These are phyloP conservation scores for Thyridium curvatum DNA, from an alignment of 2,329 filamentous ascomycete genomes.

Conservation along the genomic window DNA sequence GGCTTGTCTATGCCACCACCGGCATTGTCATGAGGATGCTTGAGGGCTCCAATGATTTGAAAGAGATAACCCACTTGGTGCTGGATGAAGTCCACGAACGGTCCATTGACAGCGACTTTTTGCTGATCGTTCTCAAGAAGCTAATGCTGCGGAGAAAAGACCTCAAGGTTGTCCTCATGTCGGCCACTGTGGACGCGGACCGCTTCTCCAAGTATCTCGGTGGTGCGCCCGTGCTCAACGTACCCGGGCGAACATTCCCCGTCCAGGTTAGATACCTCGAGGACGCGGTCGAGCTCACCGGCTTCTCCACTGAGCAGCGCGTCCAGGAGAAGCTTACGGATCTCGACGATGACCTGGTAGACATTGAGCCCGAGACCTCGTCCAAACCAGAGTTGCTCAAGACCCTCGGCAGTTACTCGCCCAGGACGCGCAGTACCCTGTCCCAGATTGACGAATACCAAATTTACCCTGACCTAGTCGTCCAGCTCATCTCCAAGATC, in stretches of 20 bases:
- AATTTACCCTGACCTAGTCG: conserved; percentile 83
- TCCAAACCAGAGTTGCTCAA: conserved; percentile 53
- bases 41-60: conserved; percentile 78
- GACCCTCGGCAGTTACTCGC: conserved; percentile 66
- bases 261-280: conserved; percentile 85
- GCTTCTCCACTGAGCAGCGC: conserved; percentile 55
- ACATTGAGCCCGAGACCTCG: conserved; percentile 44
- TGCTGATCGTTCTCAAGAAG: conserved; percentile 85
- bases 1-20: conserved; percentile 82
- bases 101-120: conserved; percentile 92
- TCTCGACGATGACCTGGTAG: conserved; percentile 54
- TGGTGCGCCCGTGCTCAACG: conserved; percentile 78
- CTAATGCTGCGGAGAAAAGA: conserved; percentile 71
- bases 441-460: conserved; percentile 81
- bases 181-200: conserved; percentile 89
- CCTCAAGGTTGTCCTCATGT: conserved; percentile 93
- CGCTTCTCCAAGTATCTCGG: conserved; percentile 85
- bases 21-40: conserved; percentile 98
- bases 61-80: conserved; percentile 86
- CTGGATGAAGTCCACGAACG: conserved; percentile 98
- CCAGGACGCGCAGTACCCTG: conserved; percentile 68
- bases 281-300: conserved; percentile 84
- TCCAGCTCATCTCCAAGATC: conserved; percentile 71
- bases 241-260: conserved; percentile 90
- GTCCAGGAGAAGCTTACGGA: conserved; percentile 49